phyloP scores from a whole-genome alignment of 164 flowering plant genomes.

The Vitis vinifera region DNA sequence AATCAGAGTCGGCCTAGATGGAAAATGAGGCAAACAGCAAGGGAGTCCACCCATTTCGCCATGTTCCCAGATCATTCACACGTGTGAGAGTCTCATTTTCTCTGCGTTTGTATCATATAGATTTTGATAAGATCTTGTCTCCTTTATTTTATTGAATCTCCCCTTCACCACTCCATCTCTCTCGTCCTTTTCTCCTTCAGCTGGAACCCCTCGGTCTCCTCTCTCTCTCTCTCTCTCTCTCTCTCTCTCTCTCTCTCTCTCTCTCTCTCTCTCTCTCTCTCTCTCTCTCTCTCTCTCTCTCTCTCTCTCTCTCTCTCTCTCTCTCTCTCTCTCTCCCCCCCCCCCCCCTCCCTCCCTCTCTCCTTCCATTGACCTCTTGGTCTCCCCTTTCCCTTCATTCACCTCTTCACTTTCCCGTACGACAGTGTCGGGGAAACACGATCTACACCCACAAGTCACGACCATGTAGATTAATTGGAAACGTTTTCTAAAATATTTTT shows the following conservation, averaged over 20 bases:
- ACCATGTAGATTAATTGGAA: no score
- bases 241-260: no score
- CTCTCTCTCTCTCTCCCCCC: neutral
- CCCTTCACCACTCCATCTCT: neutral
- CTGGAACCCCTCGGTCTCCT: no score
- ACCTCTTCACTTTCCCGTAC: no score
- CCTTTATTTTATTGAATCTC: neutral
- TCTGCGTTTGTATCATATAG: conserved; percentile 1
- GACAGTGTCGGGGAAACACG: no score
- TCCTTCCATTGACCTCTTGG: no score
- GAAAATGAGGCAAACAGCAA: neutral
- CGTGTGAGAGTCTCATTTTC: conserved; percentile 11
- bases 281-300: neutral
- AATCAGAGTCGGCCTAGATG: neutral
- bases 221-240: neutral
- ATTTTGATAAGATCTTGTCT: conserved; percentile 26
- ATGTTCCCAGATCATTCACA: conserved; percentile 18
- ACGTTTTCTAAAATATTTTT: no score
- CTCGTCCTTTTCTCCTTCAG: neutral
- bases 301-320: neutral
- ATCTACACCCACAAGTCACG: no score
- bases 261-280: neutral
- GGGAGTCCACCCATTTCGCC: conserved; percentile 10
- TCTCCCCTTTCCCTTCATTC: no score
- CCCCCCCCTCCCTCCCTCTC: no score